Percentiles rank a stretch among this genome's conserved stretches.
Evolutionary conservation across 176 grass and related monocot genomes (phyloP).

Genomic region (Saccharum officinarum): DNA sequence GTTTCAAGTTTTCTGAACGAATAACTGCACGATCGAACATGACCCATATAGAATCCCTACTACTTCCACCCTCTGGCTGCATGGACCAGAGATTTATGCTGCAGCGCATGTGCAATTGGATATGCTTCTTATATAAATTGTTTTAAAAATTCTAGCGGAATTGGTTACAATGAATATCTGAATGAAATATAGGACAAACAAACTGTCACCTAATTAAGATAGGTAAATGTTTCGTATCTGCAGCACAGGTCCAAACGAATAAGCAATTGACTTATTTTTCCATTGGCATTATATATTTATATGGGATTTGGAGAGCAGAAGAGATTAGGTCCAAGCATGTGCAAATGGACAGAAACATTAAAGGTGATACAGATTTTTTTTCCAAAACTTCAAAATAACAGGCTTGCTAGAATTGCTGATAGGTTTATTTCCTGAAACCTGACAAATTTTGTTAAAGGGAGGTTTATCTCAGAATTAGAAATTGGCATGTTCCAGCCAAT

Average conservation of each 20-base stretch:
- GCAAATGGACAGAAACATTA: neutral
- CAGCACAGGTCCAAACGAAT: neutral
- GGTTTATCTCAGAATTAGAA: neutral
- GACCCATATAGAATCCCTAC: too few relatives aligned
- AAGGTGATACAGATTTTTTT: neutral
- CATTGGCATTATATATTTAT: neutral
- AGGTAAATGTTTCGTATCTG: too few relatives aligned
- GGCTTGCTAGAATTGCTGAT: neutral
- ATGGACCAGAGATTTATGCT: too few relatives aligned
- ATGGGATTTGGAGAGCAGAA: neutral
- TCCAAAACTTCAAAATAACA: neutral
- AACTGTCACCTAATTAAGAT: too few relatives aligned
- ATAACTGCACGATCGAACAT: too few relatives aligned
- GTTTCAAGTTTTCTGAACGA: too few relatives aligned
- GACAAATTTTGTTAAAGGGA: neutral
- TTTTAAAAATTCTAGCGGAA: too few relatives aligned
- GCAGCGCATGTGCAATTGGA: too few relatives aligned
- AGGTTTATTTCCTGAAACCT: neutral
- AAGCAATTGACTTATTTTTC: neutral
- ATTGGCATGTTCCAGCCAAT: neutral
- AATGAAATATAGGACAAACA: too few relatives aligned
- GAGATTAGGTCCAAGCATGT: neutral
- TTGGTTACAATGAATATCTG: too few relatives aligned
- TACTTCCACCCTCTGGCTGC: too few relatives aligned
- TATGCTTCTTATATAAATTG: too few relatives aligned